Evolutionary conservation across 2,329 filamentous ascomycete genomes (phyloP), one percentile per base, ranked within the genome.

Genomic region (Xylariales sp.): DNA sequence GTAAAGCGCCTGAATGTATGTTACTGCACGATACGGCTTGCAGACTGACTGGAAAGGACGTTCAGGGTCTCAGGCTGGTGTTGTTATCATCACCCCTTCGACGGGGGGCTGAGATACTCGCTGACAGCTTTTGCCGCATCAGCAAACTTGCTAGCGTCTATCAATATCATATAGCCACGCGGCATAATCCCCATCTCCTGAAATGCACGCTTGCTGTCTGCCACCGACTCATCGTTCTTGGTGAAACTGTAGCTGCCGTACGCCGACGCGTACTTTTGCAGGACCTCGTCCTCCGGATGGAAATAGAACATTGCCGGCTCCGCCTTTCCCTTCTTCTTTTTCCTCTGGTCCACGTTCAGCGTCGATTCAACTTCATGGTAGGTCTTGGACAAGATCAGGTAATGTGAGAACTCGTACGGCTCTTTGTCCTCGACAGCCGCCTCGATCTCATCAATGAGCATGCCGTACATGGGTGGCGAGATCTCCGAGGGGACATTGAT

Each of bases 401-500:
- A 98, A 66, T 97, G 89, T 20, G 88, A 83, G 65, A 98, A 98
- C 42, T 83, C 75, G 64, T 95, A 97, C 0, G 90, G 89, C 65
- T 97, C 89, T 58, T 86, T 84, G 59, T 95, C 89, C 60, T 94
- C 83, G 3, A 95, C 70, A 1, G 93, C 93, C 59, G 84, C 90
- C 56, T 84, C 75, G 38, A 98, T 82, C 73, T 98, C 93, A 58
- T 97, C 89, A 36, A 87, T 71, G 38, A 98, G 78, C 88, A 96
- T 95, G 38, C 76, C 81, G 74, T 96, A 97, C 80, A 97, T 86
- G 4, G 93, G 91, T 21, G 93, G 91, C 11, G 89, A 81, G 48
- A 95, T 82, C 64, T 97, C 88, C 12, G 87, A 74, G n/a, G 93
- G 93, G 73, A 96, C 90, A 69, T 98, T 98, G 71, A 98, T 89